Conservation (phyloP, 768 basidiomycete species). For the Amanita rubescens region DNA sequence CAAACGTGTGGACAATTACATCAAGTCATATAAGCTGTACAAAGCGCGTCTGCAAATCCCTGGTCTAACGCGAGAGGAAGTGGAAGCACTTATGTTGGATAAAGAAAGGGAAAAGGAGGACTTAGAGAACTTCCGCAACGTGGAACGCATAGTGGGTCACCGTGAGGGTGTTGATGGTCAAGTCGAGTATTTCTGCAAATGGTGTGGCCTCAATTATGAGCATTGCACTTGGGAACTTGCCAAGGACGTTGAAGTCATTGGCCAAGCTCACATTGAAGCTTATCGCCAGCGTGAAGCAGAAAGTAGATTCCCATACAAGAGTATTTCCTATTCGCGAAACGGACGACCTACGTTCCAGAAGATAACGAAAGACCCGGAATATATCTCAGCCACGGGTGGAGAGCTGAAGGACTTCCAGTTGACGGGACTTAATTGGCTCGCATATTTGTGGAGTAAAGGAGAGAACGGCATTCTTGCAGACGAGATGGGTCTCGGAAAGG, state of each 20-base stretch:
- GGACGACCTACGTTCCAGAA: slow-evolving; percentile 75
- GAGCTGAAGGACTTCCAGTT: slow-evolving; percentile 96
- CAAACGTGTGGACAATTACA: slow-evolving; percentile 98
- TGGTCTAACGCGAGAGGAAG: slow-evolving; percentile 75
- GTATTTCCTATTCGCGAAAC: slow-evolving; percentile 53
- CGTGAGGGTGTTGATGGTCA: slow-evolving; percentile 52
- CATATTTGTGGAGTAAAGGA: slow-evolving; percentile 89
- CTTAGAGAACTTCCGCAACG: slow-evolving; percentile 81
- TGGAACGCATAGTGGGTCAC: slow-evolving; percentile 84
- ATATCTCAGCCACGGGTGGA: slow-evolving; percentile 72
- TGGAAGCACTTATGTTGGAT: slow-evolving; percentile 83
- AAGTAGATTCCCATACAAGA: slow-evolving; percentile 82
- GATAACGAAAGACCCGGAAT: slow-evolving; percentile 84
- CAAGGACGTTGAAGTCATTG: slow-evolving; percentile 72
- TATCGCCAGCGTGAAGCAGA: slow-evolving; percentile 73
- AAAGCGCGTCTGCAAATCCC: slow-evolving; percentile 57
- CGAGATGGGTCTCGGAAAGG: slow-evolving; percentile 99
- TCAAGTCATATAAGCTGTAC: slow-evolving; percentile 81
- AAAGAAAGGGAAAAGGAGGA: slow-evolving; percentile 90
- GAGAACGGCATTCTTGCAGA: slow-evolving; percentile 97
- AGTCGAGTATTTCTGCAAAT: slow-evolving; percentile 94
- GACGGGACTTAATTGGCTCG: slow-evolving; percentile 97
- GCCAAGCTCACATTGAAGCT: slow-evolving; percentile 70
- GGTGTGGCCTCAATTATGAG: slow-evolving; percentile 88
- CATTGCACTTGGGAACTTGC: slow-evolving; percentile 93